Evolutionary conservation across 257 asterid genomes (phyloP), one percentile per base, ranked within the genome.

Genomic region (Nicotiana undulata): DNA sequence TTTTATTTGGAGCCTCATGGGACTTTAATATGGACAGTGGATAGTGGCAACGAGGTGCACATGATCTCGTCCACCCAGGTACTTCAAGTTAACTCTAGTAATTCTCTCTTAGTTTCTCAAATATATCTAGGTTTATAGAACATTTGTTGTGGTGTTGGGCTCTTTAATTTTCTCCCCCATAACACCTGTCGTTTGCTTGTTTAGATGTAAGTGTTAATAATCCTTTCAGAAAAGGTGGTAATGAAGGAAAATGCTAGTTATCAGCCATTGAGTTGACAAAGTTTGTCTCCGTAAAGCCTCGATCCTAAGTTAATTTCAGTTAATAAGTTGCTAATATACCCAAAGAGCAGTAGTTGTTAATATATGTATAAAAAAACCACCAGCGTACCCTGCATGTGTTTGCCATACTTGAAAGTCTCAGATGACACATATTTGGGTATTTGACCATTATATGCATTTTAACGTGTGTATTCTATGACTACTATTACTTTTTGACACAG

Each of bases 51-150:
- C 87, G 99, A 95, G 87, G 90, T 95, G 82, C 99, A 95, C 78
- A 88, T 95, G 98, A 83, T 95, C 85, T 95, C 99, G 83, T 95
- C 99, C 60, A 93, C 99, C 79, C 99, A 95, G 88, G 98, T 95
- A 88, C 52, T 28, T 51, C 22, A 85, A 64, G 51, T 18, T 63
- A 49, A 74, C 16, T 74, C 61, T 49, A 74, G 61, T 53, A 8
- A 74, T 72, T 72, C 79, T 49, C 44, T 74, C 44, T 74, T 74
- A 15, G 24, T 74, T 49, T 31, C 44, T 49, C 79, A 49, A 74
- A 58, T 74, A 49, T 49, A 49, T 49, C 26, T 49, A 74, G 44
- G 44, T 74, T 46, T 74, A 22, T 49, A 49, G 61, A 44, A 32
- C 9, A 49, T 15, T 74, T 13, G 51, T 24, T 74, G 44, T 49